Evolutionary conservation across 352 stramenopile species (phyloP).

Genomic region (Pythium periplocum): DNA sequence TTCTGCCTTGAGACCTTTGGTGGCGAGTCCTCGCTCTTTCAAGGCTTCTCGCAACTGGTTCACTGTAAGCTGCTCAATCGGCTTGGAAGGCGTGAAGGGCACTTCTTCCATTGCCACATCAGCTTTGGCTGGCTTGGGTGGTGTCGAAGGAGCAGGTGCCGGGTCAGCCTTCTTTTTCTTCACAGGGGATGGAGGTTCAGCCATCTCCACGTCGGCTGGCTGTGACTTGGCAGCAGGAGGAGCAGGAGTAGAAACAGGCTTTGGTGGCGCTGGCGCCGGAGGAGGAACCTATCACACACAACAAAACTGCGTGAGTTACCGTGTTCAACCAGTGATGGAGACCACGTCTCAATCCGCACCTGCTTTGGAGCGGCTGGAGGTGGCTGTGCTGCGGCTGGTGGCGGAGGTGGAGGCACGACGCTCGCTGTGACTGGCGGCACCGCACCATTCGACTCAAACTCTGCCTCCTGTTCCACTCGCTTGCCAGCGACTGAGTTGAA

Average conservation of each 20-base stretch:
- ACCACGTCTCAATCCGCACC: not conserved
- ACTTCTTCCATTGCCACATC: slow-evolving; percentile 67
- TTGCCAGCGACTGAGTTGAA: slow-evolving; percentile 75
- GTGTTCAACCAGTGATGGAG: too few species aligned
- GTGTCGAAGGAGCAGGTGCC: slow-evolving; percentile 1
- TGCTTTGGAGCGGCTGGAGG: slow-evolving; percentile 25
- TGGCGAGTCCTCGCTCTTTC: slow-evolving; percentile 69
- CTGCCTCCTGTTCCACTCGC: slow-evolving; percentile 46
- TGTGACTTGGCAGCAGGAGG: not conserved
- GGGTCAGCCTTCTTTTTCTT: slow-evolving; percentile 1
- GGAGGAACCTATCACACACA: slow-evolving; percentile 2
- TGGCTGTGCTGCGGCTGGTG: slow-evolving; percentile 13
- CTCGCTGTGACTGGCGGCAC: not conserved
- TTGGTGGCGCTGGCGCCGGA: slow-evolving; percentile 3
- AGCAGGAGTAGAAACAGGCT: not conserved
- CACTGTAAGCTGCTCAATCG: slow-evolving; percentile 77
- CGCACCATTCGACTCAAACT: slow-evolving; percentile 20
- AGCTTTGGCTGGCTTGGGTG: slow-evolving; percentile 7
- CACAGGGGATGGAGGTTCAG: slow-evolving; percentile 1
- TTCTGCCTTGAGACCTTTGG: slow-evolving; percentile 81
- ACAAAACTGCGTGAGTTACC: too few species aligned
- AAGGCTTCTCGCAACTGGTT: slow-evolving; percentile 59
- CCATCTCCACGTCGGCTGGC: slow-evolving; percentile 12
- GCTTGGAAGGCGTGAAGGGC: slow-evolving; percentile 61
- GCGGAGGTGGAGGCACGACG: slow-evolving; percentile 8